Evolutionary conservation across 2,329 filamentous ascomycete species (phyloP), one percentile per base, ranked within the genome.

Genomic region (Lithohypha guttulata): DNA sequence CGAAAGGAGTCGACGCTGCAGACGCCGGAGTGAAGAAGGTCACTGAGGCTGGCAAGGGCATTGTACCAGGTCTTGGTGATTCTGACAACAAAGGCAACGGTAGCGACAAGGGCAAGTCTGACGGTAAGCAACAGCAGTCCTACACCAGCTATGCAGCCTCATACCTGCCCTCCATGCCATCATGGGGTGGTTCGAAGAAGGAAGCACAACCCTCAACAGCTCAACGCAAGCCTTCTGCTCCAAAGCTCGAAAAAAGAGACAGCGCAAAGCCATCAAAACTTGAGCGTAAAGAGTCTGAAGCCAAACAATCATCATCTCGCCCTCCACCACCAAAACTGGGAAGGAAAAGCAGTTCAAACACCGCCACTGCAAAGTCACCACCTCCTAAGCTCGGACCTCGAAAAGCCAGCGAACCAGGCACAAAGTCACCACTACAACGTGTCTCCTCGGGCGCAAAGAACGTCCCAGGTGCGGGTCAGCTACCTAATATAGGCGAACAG

Each of bases 121-220:
- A n/a, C n/a, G n/a, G n/a, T n/a, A n/a, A n/a, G n/a, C n/a, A n/a
- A n/a, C n/a, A n/a, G n/a, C 40, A 51, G 22, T 43, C 41, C 36
- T 51, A 51, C 28, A 43, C 47, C n/a, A 41, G 43, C 8, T 30
- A 45, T 28, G 49, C 47, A 20, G 46, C 46, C 6, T 42, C 45
- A 1, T 49, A 50, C 32, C 31, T 50, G 4, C 45, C 49, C 11
- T 44, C 41, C 11, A 34, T 48, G 11, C 38, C 44, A 21, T 41
- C 19, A 28, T 43, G 44, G 25, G 28, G 41, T 11, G 38, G 38
- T 7, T 39, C 38, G 6, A 13, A 35, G 4, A 41, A 38, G 42
- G 30, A 42, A 14, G 37, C 17, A 17, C 15, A 18, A 18, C 11
- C 27, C 4, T 19, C 31, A 13, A 33, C 37, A 10, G 10, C 32